phyloP scores from a whole-genome alignment of 208 protist species.

The Leptomonas seymouri region DNA sequence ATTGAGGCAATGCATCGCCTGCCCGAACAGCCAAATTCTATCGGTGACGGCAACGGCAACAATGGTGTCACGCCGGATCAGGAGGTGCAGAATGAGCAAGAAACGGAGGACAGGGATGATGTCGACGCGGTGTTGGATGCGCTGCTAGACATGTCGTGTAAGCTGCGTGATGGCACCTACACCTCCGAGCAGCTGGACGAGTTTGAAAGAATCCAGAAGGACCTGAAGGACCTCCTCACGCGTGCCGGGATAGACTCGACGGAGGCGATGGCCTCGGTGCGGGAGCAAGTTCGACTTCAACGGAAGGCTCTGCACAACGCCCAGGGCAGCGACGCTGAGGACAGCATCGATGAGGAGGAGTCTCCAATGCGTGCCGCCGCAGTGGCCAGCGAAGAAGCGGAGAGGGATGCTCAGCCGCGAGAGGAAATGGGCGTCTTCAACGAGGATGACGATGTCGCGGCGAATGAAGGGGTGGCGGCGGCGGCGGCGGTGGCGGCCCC shows the following conservation, averaged over 20 bases:
- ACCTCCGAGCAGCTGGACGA: slow-evolving; percentile 49
- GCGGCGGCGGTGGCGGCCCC: slow-evolving; percentile 12
- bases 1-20: slow-evolving; percentile 25
- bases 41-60: background rate
- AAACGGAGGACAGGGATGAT: slow-evolving; percentile 8
- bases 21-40: background rate
- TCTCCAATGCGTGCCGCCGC: background rate
- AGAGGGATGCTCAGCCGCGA: slow-evolving; percentile 1
- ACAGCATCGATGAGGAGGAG: slow-evolving; percentile 6
- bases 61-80: slow-evolving; percentile 1
- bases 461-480: slow-evolving; percentile 20
- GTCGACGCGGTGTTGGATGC: slow-evolving; percentile 34
- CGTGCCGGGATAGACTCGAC: slow-evolving; percentile 10
- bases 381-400: background rate
- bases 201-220: slow-evolving; percentile 41
- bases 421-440: slow-evolving; percentile 18
- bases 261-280: slow-evolving; percentile 51
- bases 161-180: slow-evolving; percentile 46
- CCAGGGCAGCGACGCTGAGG: slow-evolving; percentile 24
- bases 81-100: slow-evolving; percentile 14
- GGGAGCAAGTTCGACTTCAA: slow-evolving; percentile 60
- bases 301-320: slow-evolving; percentile 18
- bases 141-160: slow-evolving; percentile 58
- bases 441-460: slow-evolving; percentile 35
- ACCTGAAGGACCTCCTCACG: slow-evolving; percentile 25